phyloP scores from a whole-genome alignment of 108 stramenopile genomes.

The Skeletonema costatum region DNA sequence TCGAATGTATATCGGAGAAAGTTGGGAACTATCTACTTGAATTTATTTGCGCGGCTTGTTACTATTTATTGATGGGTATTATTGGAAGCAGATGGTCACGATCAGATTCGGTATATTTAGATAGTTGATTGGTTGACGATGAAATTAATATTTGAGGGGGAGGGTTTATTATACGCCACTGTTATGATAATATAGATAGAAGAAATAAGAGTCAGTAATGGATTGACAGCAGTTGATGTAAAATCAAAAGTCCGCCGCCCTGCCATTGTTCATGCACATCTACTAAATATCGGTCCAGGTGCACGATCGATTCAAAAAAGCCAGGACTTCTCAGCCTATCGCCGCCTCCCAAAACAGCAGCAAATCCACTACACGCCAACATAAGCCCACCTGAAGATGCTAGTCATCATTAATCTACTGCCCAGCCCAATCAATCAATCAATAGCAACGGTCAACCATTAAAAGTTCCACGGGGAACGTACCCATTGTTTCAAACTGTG shows the following conservation, averaged over 20 bases:
- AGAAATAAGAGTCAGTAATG: neutral
- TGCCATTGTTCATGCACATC: neutral
- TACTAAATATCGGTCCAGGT: neutral
- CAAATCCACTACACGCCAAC: neutral
- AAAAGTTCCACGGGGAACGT: conserved; percentile 1
- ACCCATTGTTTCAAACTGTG: neutral
- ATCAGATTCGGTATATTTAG: no score
- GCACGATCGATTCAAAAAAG: neutral
- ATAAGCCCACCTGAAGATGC: neutral
- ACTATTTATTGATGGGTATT: no score
- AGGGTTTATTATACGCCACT: neutral
- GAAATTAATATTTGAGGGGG: neutral
- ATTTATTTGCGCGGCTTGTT: neutral
- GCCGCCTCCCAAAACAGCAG: neutral
- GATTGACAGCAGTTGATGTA: neutral
- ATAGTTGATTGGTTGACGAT: neutral
- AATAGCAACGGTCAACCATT: neutral
- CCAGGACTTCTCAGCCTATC: neutral
- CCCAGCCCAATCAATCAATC: neutral
- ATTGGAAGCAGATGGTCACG: no score
- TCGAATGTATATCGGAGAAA: conserved; percentile 2
- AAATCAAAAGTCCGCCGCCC: neutral
- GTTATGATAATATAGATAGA: neutral
- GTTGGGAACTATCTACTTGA: neutral
- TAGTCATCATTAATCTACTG: neutral